Base-by-base conservation (phyloP, 1,284 basidiomycete species). In the Bondarzewia mesenterica region DNA sequence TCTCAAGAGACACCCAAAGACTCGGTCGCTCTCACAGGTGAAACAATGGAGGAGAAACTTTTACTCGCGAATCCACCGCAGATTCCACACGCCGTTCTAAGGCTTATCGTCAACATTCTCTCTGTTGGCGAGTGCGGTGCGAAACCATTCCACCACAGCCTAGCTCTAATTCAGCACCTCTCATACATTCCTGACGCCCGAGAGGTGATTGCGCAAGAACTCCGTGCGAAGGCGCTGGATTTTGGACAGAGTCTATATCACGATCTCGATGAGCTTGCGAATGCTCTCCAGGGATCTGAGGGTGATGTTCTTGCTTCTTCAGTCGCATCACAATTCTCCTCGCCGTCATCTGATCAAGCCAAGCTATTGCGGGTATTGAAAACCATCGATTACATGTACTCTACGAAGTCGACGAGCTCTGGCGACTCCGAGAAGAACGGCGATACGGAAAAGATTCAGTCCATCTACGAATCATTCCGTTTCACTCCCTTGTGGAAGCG, bases 111-210 rank as follows among this genome's bases (percentile, higher is more conserved):
- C 61, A 96, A 97, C 63, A 90, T 96, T 56, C 72, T 97, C 49
- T 95, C 93, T 18, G 77, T 87, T 20, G 93, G 94, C 42, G 93
- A 98, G 71, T 96, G 93, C 63, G 92, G 92, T n/a, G 89, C 87
- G 45, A 78, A 86, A 42, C 94, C 92, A 12, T 98, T 98, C 77
- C 85, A 91, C 54, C 85, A 93, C 60, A 93, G 90, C 37, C 72
- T 96, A 32, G 75, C 83, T 12, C 78, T 95, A 37, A 95, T 97
- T 53, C 91, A 94, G 63, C 84, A 96, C 60, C 70, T 96, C 20
- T 93, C 91, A 0, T 79, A 80, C 62, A 80, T 96, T 51, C 85
- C 91, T 2, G 89, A 91, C 51, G 89, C 88, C 14, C 82, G 90
- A 45, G 87, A 92, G 48, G 78, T 89, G 36, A 85, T 98, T 54